phyloP scores from a whole-genome alignment of 2,329 filamentous ascomycete species.

The Fusarium buharicum region DNA sequence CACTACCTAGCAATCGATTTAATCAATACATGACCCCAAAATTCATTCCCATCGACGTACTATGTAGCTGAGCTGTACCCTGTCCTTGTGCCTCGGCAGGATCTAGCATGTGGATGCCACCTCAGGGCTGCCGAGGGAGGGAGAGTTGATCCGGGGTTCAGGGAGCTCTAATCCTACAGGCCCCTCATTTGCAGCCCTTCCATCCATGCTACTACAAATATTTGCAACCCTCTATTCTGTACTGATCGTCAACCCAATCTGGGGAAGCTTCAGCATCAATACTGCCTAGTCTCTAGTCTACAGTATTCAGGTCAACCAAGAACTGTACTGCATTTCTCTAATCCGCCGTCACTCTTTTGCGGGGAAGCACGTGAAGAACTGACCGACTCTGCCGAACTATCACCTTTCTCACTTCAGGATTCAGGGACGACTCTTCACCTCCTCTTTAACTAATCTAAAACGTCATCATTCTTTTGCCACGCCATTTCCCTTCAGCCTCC shows the following conservation, averaged over 20 bases:
- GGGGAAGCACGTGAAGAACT: slow-evolving; percentile 5
- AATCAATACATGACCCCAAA: too few species aligned
- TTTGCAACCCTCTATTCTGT: too few species aligned
- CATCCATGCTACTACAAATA: not conserved
- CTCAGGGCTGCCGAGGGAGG: slow-evolving; percentile 15
- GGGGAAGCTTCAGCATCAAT: not conserved
- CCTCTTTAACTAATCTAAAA: not conserved
- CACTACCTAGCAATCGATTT: too few species aligned
- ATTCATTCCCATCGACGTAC: too few species aligned
- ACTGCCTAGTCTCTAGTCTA: too few species aligned
- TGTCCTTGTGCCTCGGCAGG: slow-evolving; percentile 29
- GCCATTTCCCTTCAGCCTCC: not conserved
- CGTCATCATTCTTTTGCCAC: slow-evolving; percentile 3
- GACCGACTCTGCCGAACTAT: slow-evolving; percentile 6
- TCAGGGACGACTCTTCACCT: not conserved
- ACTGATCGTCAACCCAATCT: not conserved
- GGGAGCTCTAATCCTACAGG: slow-evolving; percentile 20
- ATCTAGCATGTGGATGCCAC: slow-evolving; percentile 23
- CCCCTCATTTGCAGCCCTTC: not conserved
- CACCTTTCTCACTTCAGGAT: slow-evolving; percentile 5
- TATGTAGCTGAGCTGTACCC: too few species aligned
- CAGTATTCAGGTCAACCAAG: too few species aligned
- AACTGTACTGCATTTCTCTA: too few species aligned
- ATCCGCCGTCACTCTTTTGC: not conserved
- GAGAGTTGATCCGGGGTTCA: slow-evolving; percentile 19